A percentile compares a stretch with the other conserved stretches of the same genome.
Evolutionary conservation across 495 filamentous ascomycete genomes (phyloP).

Genomic region (Venustampulla echinocandica): DNA sequence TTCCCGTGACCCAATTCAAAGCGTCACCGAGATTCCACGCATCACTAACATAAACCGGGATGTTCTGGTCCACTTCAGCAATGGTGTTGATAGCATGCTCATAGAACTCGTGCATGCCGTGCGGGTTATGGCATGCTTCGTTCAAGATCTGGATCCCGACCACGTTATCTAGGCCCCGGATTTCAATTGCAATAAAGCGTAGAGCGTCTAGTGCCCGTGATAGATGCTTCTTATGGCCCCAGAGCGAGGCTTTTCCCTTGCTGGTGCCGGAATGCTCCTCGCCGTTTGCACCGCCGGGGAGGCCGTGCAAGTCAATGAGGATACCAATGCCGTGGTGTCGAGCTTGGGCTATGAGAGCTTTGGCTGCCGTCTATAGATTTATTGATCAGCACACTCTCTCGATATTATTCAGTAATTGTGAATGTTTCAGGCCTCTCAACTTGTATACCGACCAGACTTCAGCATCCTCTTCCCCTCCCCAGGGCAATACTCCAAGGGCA

Average conservation of each 20-base stretch:
- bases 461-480: no score
- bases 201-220: slow-evolving; percentile 31
- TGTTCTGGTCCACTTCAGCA: slow-evolving; percentile 32
- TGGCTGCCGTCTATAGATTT: slow-evolving; percentile 21
- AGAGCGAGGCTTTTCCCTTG: slow-evolving; percentile 34
- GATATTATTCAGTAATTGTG: background rate
- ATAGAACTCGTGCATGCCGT: slow-evolving; percentile 46
- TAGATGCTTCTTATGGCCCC: slow-evolving; percentile 28
- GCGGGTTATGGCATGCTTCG: slow-evolving; percentile 36
- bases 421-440: background rate
- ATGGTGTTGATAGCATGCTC: slow-evolving; percentile 35
- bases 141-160: slow-evolving; percentile 46
- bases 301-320: slow-evolving; percentile 45
- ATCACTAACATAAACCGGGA: slow-evolving; percentile 48
- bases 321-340: slow-evolving; percentile 38
- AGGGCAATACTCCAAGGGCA: no score
- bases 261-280: slow-evolving; percentile 43
- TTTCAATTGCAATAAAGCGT: slow-evolving; percentile 36
- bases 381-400: background rate
- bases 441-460: no score
- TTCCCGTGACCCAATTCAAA: slow-evolving; percentile 29
- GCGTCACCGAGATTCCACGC: slow-evolving; percentile 38
- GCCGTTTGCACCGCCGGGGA: slow-evolving; percentile 45
- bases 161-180: slow-evolving; percentile 33
- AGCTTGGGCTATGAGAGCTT: slow-evolving; percentile 32